Evolutionary conservation across 495 filamentous ascomycete genomes (phyloP).

Genomic region (Annulohypoxylon bovei): DNA sequence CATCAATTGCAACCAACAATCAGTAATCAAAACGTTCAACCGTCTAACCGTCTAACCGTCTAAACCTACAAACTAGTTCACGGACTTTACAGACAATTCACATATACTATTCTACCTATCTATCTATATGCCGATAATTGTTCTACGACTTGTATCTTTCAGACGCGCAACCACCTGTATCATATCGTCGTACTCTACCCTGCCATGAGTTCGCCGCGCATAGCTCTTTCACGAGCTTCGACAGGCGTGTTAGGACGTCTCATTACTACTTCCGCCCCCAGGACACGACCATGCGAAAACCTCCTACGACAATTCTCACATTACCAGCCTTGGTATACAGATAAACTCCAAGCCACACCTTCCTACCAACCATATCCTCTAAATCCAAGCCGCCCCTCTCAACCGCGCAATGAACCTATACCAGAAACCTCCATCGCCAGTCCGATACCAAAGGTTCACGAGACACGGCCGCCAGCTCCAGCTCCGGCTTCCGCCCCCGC

Average conservation of each 20-base stretch:
- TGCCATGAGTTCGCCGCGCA: constrained; percentile 44
- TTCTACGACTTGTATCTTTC: neutral
- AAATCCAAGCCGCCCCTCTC: constrained; percentile 64
- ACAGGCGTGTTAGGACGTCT: constrained; percentile 60
- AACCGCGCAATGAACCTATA: constrained; percentile 71
- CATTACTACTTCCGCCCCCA: constrained; percentile 50
- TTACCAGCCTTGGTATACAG: constrained; percentile 57
- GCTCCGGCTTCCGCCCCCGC: constrained; percentile 43
- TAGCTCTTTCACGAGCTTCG: constrained; percentile 61
- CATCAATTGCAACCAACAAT: neutral
- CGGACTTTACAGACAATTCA: neutral
- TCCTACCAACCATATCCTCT: constrained; percentile 81
- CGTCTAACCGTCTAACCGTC: no score
- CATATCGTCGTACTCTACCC: neutral
- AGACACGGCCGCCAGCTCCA: constrained; percentile 56
- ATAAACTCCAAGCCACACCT: constrained; percentile 76
- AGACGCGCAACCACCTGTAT: neutral
- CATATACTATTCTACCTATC: neutral
- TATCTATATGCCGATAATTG: neutral
- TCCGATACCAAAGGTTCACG: constrained; percentile 62
- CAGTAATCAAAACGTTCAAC: neutral
- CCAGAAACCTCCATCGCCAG: constrained; percentile 77
- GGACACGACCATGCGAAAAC: constrained; percentile 58
- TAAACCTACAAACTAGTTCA: neutral
- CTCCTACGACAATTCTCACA: constrained; percentile 75